Base-by-base conservation (phyloP, 495 filamentous ascomycete genomes). In the Xylaria palmicola region DNA sequence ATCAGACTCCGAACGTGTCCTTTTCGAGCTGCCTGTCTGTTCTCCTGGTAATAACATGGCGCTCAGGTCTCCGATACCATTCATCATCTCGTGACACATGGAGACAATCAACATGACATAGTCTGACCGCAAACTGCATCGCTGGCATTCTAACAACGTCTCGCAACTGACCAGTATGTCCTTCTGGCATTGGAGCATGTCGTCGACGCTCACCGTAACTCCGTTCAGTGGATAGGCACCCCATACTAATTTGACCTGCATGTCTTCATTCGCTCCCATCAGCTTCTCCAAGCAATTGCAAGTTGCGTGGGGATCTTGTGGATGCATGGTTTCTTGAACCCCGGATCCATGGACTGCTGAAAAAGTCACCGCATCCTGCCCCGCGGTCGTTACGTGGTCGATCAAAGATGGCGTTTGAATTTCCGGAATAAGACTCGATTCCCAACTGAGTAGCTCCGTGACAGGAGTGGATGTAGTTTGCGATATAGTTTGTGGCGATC, bases 181-280 rank as follows among this genome's bases (percentile, higher is more conserved):
- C 12, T 52, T 52, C 17, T 52, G 49, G 7, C 49, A 52, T 37
- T 52, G 49, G 17, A 52, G 49, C 49, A 37, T 52, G 9, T 52
- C 49, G 19, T 52, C 49, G 2, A 52, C 49, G 19, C 49, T 52
- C 13, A 52, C 49, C 6, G 49, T 22, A 17, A 20, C 30, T 30
- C 49, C 49, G 9, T 36, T 52, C 17, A 24, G 17, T 37, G 49
- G 30, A 15, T 22, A 37, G 4, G 30, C 30, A 22, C 30, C 49
- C 49, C 49, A 52, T 12, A 52, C 49, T 36, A 52, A 24, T 52
- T 52, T 52, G n/a, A 52, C 49, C 19, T 52, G 49, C 49, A 52
- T 52, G 30, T 36, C 49, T 19, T 52, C 49, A 24, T 52, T 52
- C 6, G 49, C 49, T 3, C 27, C 13, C 49, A 52, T 52, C 6